phyloP scores from a whole-genome alignment of 768 basidiomycete genomes.

The Pholiota microspora region DNA sequence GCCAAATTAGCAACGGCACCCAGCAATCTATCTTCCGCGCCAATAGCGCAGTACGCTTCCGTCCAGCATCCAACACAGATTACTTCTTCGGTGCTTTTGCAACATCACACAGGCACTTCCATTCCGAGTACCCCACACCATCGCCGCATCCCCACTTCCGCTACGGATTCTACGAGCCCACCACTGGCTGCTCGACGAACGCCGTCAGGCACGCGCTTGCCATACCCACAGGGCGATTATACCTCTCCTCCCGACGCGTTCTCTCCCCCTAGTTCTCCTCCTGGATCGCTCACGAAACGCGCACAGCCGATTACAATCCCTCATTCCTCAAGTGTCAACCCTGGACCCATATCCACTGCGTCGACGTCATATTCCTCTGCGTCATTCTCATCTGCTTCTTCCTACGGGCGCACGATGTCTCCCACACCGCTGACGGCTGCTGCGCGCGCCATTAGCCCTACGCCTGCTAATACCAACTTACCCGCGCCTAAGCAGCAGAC shows the following conservation, averaged over 20 bases:
- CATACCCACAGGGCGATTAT: conserved; percentile 85
- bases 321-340: conserved; percentile 23
- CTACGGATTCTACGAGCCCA: conserved; percentile 62
- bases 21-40: conserved; percentile 48
- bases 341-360: conserved; percentile 17
- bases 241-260: conserved; percentile 57
- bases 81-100: conserved; percentile 43
- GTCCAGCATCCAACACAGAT: conserved; percentile 44
- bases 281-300: conserved; percentile 52
- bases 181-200: conserved; percentile 51
- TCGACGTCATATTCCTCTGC: conserved; percentile 18
- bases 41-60: conserved; percentile 44
- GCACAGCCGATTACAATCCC: conserved; percentile 50
- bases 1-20: conserved; percentile 63
- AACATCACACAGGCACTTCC: conserved; percentile 26
- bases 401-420: conserved; percentile 28
- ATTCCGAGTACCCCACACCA: conserved; percentile 36
- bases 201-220: conserved; percentile 54
- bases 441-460: conserved; percentile 21
- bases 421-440: conserved; percentile 15
- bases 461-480: conserved; percentile 25
- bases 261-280: conserved; percentile 42
- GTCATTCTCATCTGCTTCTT: conserved; percentile 27
- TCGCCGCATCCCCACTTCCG: conserved; percentile 41
- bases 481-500: conserved; percentile 39